Percentiles rank a stretch among this genome's conserved stretches.
Evolutionary conservation across 2,329 filamentous ascomycete genomes (phyloP).

Genomic region (Fusarium sp.): DNA sequence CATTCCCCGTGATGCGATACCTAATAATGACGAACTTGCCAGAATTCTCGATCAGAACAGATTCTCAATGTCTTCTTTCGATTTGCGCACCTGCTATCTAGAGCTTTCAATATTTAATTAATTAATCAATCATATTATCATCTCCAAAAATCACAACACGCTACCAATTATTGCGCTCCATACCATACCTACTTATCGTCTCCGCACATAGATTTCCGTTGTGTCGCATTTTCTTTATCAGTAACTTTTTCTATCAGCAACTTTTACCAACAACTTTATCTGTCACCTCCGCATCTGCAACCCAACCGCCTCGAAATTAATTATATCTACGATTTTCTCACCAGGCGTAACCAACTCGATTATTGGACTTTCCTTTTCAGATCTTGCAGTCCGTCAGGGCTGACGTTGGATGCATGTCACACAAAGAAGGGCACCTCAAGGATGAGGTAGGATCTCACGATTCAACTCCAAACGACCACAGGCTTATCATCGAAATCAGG

Average conservation of each 20-base stretch:
- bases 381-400: constrained; percentile 31
- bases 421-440: constrained; percentile 61
- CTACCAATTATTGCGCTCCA: neutral
- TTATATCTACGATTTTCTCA: neutral
- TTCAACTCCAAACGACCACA: neutral
- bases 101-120: neutral
- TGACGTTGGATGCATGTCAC: constrained; percentile 53
- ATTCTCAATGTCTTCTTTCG: neutral
- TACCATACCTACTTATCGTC: neutral
- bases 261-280: constrained; percentile 22
- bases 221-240: constrained; percentile 28
- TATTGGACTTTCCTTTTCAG: constrained; percentile 41
- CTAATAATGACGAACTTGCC: constrained; percentile 22
- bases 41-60: neutral
- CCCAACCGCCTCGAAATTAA: neutral
- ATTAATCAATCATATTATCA: neutral
- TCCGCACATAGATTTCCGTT: constrained; percentile 40
- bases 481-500: constrained; percentile 53
- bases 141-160: neutral
- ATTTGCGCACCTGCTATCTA: neutral
- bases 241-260: constrained; percentile 18
- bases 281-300: constrained; percentile 56
- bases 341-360: neutral
- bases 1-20: constrained; percentile 23
- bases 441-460: constrained; percentile 63